Conservation (phyloP, 352 stramenopile species). For the Phytophthora pistaciae region DNA sequence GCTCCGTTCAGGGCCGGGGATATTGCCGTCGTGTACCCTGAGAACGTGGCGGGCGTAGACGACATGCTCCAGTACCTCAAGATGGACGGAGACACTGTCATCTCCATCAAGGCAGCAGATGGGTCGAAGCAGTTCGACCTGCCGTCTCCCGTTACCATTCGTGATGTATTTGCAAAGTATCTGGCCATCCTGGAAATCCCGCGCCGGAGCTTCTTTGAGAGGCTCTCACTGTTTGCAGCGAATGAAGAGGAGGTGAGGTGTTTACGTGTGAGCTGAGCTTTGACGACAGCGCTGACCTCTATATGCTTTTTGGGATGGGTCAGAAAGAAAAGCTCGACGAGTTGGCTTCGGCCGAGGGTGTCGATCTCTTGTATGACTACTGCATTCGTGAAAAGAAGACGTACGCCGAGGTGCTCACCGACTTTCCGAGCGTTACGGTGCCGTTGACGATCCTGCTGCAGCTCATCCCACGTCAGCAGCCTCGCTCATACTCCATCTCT, state of each 20-base stretch:
- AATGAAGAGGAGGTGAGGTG: slow-evolving; percentile 81
- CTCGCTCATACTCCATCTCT: slow-evolving; percentile 94
- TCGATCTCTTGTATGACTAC: slow-evolving; percentile 95
- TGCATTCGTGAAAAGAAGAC: slow-evolving; percentile 93
- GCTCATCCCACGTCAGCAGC: slow-evolving; percentile 86
- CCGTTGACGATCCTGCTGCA: slow-evolving; percentile 82
- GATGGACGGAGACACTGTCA: slow-evolving; percentile 38
- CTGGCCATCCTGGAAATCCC: slow-evolving; percentile 90
- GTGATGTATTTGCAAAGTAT: slow-evolving; percentile 84
- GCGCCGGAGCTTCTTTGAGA: slow-evolving; percentile 89
- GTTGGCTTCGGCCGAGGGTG: slow-evolving; percentile 86
- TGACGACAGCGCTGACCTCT: slow-evolving; percentile 4
- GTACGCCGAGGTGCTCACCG: slow-evolving; percentile 87
- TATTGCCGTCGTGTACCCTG: slow-evolving; percentile 81
- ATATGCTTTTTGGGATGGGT: slow-evolving; percentile 7
- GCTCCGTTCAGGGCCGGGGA: slow-evolving; percentile 68
- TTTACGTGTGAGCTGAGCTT: neutral
- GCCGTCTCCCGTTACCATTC: slow-evolving; percentile 59
- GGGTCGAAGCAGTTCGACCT: slow-evolving; percentile 58
- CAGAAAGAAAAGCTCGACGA: slow-evolving; percentile 93
- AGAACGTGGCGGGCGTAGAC: slow-evolving; percentile 78
- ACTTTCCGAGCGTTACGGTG: slow-evolving; percentile 86
- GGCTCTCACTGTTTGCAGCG: slow-evolving; percentile 81
- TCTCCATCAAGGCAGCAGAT: slow-evolving; percentile 63
- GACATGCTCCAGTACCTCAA: slow-evolving; percentile 72